A percentile compares a stretch with the other conserved stretches of the same genome.
phyloP scores from a whole-genome alignment of 768 basidiomycete genomes.

The Kwoniella heveanensis region DNA sequence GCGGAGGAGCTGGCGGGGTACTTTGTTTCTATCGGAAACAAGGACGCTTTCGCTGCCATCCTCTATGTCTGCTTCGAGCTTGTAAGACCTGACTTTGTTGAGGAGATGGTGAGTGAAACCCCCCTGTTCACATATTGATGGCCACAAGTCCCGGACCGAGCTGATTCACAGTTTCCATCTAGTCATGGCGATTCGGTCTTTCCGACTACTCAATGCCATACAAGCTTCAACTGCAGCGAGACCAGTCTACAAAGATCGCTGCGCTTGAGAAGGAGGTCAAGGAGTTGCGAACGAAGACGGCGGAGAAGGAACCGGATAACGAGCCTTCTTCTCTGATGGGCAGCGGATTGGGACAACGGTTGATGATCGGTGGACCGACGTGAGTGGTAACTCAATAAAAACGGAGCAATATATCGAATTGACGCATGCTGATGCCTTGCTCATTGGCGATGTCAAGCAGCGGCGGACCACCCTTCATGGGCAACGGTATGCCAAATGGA shows the following conservation, averaged over 20 bases:
- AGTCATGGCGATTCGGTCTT: conserved; percentile 90
- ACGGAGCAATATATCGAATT: no score
- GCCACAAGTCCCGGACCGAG: background rate
- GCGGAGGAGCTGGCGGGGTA: conserved; percentile 93
- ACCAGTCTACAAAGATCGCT: conserved; percentile 64
- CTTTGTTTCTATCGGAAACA: conserved; percentile 98
- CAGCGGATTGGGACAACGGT: conserved; percentile 62
- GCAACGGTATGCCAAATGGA: conserved; percentile 42
- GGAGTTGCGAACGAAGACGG: conserved; percentile 82
- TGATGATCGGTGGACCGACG: conserved; percentile 54
- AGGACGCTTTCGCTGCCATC: conserved; percentile 91
- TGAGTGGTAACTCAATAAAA: no score
- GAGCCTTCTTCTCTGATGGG: conserved; percentile 85
- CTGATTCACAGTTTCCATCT: background rate
- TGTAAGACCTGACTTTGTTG: conserved; percentile 86
- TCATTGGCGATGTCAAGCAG: conserved; percentile 3
- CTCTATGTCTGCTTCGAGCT: conserved; percentile 94
- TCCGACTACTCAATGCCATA: conserved; percentile 99
- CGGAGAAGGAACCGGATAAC: conserved; percentile 71
- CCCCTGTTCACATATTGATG: background rate
- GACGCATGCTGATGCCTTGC: background rate
- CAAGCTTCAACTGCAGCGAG: conserved; percentile 80
- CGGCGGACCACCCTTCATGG: conserved; percentile 28
- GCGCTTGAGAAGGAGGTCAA: conserved; percentile 84
- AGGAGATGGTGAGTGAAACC: conserved; percentile 65